A percentile compares a stretch with the other conserved stretches of the same genome.
Evolutionary conservation across 2,329 filamentous ascomycete species (phyloP).

Genomic region (Pyrenophora tritici-repentis): DNA sequence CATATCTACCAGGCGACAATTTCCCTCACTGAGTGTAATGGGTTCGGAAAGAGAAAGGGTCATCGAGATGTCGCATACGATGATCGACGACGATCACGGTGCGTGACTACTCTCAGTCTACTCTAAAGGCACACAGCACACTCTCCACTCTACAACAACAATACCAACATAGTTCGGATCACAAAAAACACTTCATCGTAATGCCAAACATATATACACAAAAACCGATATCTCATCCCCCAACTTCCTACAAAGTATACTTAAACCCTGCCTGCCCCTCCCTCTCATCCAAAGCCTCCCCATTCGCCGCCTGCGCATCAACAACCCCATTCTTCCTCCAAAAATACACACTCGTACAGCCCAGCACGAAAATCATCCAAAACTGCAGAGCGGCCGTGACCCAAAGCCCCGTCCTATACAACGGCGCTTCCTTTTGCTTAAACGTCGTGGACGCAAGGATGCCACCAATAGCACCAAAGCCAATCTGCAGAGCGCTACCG

Average conservation of each 20-base stretch:
- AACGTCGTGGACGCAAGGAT: conserved; percentile 31
- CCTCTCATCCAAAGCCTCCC: conserved; percentile 19
- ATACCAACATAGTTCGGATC: too few relatives aligned
- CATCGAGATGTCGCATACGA: too few relatives aligned
- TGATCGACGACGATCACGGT: too few relatives aligned
- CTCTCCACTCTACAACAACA: too few relatives aligned
- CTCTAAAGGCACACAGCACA: too few relatives aligned
- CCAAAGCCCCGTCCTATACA: conserved; percentile 28
- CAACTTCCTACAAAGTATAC: conserved; percentile 9
- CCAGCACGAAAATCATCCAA: conserved; percentile 21
- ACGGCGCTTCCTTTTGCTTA: conserved; percentile 26
- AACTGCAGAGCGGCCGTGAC: conserved; percentile 25
- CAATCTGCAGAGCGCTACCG: conserved; percentile 30
- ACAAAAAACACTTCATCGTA: too few relatives aligned
- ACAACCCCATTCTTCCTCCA: conserved; percentile 21
- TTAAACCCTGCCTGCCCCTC: conserved; percentile 29
- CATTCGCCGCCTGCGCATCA: conserved; percentile 15
- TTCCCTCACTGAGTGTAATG: too few relatives aligned
- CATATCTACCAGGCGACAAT: too few relatives aligned
- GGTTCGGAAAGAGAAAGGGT: too few relatives aligned
- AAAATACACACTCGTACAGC: conserved; percentile 18
- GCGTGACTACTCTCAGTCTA: too few relatives aligned
- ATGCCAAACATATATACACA: too few relatives aligned
- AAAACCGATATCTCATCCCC: too few relatives aligned
- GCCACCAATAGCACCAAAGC: conserved; percentile 33